Percentiles rank a stretch among this genome's conserved stretches.
These are phyloP conservation scores for Calendula officinalis DNA, from an alignment of 129 eudicot species.

Conservation along the genomic window DNA sequence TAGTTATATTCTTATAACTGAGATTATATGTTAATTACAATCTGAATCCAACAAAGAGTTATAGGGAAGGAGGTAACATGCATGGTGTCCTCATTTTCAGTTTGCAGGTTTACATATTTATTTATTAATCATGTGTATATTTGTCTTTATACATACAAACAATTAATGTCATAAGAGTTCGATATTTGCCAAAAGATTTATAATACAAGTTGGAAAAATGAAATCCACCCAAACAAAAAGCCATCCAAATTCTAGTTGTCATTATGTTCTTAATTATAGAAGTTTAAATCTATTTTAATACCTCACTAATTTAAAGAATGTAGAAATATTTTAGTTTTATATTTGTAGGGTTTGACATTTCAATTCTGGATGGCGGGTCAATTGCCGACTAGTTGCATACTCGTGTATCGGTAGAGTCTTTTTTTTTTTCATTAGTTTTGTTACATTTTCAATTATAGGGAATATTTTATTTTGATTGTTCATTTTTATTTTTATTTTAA, in stretches of 20 bases:
- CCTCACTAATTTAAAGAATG: no score
- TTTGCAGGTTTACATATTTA: slow-evolving; percentile 26
- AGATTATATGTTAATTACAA: slow-evolving; percentile 25
- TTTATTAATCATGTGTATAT: slow-evolving; percentile 6
- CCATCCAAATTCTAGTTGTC: slow-evolving; percentile 25
- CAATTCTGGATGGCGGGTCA: no score
- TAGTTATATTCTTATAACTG: slow-evolving; percentile 33
- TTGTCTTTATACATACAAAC: slow-evolving; percentile 36
- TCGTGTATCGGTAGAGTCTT: no score
- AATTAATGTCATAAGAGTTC: slow-evolving; percentile 26
- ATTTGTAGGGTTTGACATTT: no score
- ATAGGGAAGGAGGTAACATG: slow-evolving; percentile 39
- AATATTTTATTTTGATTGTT: no score
- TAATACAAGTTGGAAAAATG: slow-evolving; percentile 26
- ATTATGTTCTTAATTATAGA: not conserved
- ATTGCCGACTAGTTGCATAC: no score
- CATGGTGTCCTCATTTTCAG: slow-evolving; percentile 26
- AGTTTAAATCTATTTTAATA: no score
- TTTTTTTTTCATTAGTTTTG: no score
- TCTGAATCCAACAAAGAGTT: slow-evolving; percentile 22
- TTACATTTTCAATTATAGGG: no score
- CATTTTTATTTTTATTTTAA: no score
- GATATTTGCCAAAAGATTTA: slow-evolving; percentile 28
- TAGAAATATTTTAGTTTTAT: no score
- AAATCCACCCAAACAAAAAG: slow-evolving; percentile 19